phyloP scores from a whole-genome alignment of 1,284 basidiomycete genomes.

The Volvariella volvacea region DNA sequence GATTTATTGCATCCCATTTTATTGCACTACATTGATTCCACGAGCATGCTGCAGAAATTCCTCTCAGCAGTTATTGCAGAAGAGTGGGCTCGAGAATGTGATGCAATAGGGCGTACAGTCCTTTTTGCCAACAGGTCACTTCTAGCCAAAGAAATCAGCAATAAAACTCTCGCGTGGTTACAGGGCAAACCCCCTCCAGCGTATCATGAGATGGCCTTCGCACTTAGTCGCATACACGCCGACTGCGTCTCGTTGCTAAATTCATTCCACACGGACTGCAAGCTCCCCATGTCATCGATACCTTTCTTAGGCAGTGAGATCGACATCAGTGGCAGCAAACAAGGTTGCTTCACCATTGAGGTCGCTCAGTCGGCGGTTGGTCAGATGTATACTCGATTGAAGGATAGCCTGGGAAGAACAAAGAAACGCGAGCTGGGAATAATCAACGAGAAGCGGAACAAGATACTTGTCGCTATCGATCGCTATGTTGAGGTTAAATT shows the following conservation, averaged over 20 bases:
- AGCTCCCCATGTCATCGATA: conserved; percentile 74
- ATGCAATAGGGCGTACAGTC: conserved; percentile 20
- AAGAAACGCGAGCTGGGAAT: conserved; percentile 74
- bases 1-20: conserved; percentile 68
- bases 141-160: conserved; percentile 62
- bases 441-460: conserved; percentile 74
- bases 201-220: conserved; percentile 89
- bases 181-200: conserved; percentile 71
- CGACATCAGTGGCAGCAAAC: conserved; percentile 63
- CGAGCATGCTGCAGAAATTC: conserved; percentile 89
- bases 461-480: conserved; percentile 73
- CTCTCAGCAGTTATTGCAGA: conserved; percentile 81
- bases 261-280: conserved; percentile 81
- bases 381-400: conserved; percentile 68
- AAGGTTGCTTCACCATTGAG: conserved; percentile 74
- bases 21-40: conserved; percentile 75
- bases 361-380: conserved; percentile 74
- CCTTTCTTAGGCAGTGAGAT: conserved; percentile 77
- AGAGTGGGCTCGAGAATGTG: conserved; percentile 82
- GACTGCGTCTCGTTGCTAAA: conserved; percentile 81
- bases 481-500: conserved; percentile 82
- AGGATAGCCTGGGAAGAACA: conserved; percentile 63
- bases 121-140: conserved; percentile 49
- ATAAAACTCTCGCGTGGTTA: conserved; percentile 64
- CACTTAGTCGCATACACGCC: conserved; percentile 73